These are phyloP conservation scores for Rhizopus sp. DNA, from an alignment of 371 early-diverging fungal genomes.

Conservation along the genomic window DNA sequence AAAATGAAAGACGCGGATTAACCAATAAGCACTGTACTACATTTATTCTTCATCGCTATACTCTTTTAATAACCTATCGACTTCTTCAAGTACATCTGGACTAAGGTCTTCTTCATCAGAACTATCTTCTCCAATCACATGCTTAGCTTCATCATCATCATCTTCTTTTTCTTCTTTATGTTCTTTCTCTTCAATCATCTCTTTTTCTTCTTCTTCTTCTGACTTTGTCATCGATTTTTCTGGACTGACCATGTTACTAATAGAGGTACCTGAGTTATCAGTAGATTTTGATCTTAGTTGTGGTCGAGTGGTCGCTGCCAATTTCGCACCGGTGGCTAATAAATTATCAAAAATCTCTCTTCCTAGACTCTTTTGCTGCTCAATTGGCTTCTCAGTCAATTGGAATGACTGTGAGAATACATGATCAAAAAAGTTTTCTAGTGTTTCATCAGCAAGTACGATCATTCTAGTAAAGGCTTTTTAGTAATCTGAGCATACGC, in stretches of 20 bases:
- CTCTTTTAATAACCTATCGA: conserved; percentile 34
- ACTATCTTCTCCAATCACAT: conserved; percentile 21
- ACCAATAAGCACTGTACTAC: background rate
- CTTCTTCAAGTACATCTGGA: conserved; percentile 37
- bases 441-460: conserved; percentile 69
- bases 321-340: conserved; percentile 44
- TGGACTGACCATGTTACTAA: conserved; percentile 9
- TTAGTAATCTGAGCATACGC: background rate
- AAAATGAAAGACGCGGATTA: background rate
- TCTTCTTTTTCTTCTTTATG: conserved; percentile 8
- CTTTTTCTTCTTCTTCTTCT: conserved; percentile 9
- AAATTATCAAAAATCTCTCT: conserved; percentile 62
- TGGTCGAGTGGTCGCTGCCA: conserved; percentile 36
- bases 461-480: conserved; percentile 60
- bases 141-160: conserved; percentile 4
- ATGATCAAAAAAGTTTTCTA: conserved; percentile 71
- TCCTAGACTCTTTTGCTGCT: conserved; percentile 59
- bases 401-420: conserved; percentile 68
- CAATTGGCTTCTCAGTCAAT: conserved; percentile 60
- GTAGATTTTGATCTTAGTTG: conserved; percentile 15
- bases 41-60: conserved; percentile 27
- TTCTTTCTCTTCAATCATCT: conserved; percentile 11
- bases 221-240: background rate
- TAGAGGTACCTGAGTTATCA: background rate
- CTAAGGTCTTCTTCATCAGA: conserved; percentile 29